Percentiles rank a stretch among this genome's conserved stretches.
phyloP scores from a whole-genome alignment of 129 eudicot genomes.

The Flaveria robusta region DNA sequence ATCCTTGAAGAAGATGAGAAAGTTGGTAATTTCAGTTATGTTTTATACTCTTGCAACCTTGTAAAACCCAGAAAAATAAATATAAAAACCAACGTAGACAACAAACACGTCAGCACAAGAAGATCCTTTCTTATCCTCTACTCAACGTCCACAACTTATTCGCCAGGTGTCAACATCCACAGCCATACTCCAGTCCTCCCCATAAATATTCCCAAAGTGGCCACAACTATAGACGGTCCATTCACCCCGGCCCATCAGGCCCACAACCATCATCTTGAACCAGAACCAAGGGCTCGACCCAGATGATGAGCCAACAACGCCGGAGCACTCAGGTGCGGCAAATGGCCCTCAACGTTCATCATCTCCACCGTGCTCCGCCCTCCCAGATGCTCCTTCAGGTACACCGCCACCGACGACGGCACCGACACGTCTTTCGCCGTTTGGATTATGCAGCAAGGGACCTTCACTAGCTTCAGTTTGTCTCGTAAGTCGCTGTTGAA shows the following conservation, averaged over 20 bases:
- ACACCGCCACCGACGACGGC: conserved; percentile 78
- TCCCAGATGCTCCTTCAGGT: conserved; percentile 79
- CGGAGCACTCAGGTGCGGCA: conserved; percentile 92
- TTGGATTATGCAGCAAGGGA: conserved; percentile 84
- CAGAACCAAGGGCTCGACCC: conserved; percentile 48
- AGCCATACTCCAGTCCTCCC: conserved; percentile 29
- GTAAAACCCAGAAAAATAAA: neutral
- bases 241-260: conserved; percentile 14
- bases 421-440: conserved; percentile 87
- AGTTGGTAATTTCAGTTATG: neutral
- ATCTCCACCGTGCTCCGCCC: conserved; percentile 83
- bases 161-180: conserved; percentile 50
- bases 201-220: conserved; percentile 27
- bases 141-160: conserved; percentile 50
- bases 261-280: conserved; percentile 46
- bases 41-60: neutral
- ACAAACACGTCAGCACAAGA: conserved; percentile 24
- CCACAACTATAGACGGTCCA: conserved; percentile 15
- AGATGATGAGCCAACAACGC: conserved; percentile 61
- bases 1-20: too few species aligned
- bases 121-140: conserved; percentile 36
- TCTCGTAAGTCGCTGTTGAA: conserved; percentile 80
- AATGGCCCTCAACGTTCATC: conserved; percentile 83
- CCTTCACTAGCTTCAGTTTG: conserved; percentile 65
- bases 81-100: neutral